Base-by-base conservation (phyloP, 768 basidiomycete genomes). In the Nidula microcarpa region DNA sequence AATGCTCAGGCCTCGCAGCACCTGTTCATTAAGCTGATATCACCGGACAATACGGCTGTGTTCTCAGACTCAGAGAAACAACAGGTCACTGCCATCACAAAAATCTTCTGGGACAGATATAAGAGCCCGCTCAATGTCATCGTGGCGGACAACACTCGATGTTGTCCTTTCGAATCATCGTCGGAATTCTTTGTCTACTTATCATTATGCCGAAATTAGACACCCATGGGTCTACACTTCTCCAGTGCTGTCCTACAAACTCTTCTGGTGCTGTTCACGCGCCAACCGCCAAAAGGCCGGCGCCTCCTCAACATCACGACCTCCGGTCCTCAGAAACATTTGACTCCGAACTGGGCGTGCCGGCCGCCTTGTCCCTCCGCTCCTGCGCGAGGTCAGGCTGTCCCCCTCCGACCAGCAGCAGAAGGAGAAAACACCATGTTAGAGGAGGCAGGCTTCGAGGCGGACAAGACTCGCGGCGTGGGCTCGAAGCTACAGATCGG, bases 21-120 rank as follows among this genome's bases (percentile, higher is more conserved):
- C 70, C 97, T 97, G 0, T 99, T 99, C 76, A 96, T 99, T 76
- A 98, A 99, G 68, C 79, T 99, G 37, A 85, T 98, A 53, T 91
- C 94, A 2, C 93, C 97, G 0, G 97, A 98, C 63, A 86, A 80
- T 60, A 99, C 98, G 97, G 91, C 98, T 56, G 97, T 97, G 7
- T 95, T n/a, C n/a, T n/a, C n/a, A n/a, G n/a, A 83, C 68, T 84
- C 86, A n/a, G 97, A 98, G 67, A 69, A 78, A 13, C 92, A 94
- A 68, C 98, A 99, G 74, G 87, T 99, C 43, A 76, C 84, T 0
- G 83, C 94, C 2, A 91, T 99, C 64, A 89, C 84, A 65, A 98
- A 95, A 71, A 81, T 94, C 34, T 99, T 99, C 69, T 77, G 80
- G 47, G 97, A 99, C 71, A 94, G 91, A 57, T 95, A 98, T 71